A percentile compares a stretch with the other conserved stretches of the same genome.
phyloP scores from a whole-genome alignment of 2,329 filamentous ascomycete species.

The Gremmenia infestans region DNA sequence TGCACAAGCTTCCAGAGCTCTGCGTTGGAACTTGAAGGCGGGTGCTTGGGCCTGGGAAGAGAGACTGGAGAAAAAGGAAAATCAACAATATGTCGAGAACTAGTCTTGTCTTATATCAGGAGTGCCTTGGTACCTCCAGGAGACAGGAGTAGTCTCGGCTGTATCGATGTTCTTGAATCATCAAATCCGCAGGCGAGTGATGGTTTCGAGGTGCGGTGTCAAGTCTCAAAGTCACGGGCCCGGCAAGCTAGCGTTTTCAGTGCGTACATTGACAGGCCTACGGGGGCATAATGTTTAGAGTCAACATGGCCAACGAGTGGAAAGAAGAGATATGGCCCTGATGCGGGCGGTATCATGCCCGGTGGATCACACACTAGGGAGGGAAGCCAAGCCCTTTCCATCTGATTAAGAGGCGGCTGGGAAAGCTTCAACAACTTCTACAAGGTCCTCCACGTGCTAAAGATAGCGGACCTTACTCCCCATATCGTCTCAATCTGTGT shows the following conservation, averaged over 20 bases:
- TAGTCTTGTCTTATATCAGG: constrained; percentile 18
- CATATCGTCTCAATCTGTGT: constrained; percentile 13
- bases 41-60: constrained; percentile 25
- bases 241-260: constrained; percentile 29
- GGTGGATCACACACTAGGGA: constrained; percentile 20
- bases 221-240: constrained; percentile 27
- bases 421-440: constrained; percentile 5
- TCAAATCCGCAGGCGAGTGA: constrained; percentile 26
- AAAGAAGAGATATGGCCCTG: constrained; percentile 1
- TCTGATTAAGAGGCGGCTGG: constrained; percentile 17
- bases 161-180: constrained; percentile 13
- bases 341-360: constrained; percentile 12
- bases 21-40: constrained; percentile 30
- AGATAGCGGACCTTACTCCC: constrained; percentile 11
- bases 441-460: constrained; percentile 6
- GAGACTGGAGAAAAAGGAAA: constrained; percentile 23
- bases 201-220: constrained; percentile 21
- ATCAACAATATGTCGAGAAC: constrained; percentile 1
- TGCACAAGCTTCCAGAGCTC: constrained; percentile 44
- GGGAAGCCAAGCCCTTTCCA: constrained; percentile 6
- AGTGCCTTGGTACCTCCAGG: background rate
- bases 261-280: background rate
- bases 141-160: background rate
- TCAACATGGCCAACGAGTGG: constrained; percentile 4
- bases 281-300: constrained; percentile 23